Evolutionary conservation across 768 basidiomycete species (phyloP).

Genomic region (Russula emetica): DNA sequence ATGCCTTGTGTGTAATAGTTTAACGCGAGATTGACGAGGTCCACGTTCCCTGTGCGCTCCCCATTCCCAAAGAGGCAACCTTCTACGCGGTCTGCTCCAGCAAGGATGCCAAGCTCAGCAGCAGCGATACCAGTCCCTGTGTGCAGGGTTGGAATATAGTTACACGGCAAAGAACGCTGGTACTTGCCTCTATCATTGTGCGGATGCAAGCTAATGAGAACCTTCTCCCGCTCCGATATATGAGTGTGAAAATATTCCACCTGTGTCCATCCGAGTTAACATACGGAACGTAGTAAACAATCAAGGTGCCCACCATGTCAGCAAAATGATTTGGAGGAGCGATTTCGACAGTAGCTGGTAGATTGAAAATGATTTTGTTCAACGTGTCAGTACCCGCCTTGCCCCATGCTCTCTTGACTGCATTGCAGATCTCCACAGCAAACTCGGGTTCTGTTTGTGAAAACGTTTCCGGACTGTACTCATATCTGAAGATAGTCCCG

Average conservation of each 20-base stretch:
- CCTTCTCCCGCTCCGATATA: conserved; percentile 84
- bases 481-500: conserved; percentile 88
- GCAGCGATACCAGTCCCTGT: conserved; percentile 92
- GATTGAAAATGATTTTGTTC: conserved; percentile 93
- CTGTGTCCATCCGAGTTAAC: conserved; percentile 39
- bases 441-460: conserved; percentile 97
- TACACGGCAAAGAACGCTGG: not conserved
- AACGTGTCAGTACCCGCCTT: conserved; percentile 74
- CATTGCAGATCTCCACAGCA: conserved; percentile 88
- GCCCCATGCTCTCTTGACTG: conserved; percentile 89
- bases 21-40: conserved; percentile 91
- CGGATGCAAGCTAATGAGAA: conserved; percentile 88
- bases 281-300: not conserved
- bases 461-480: conserved; percentile 99
- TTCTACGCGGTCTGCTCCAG: conserved; percentile 95
- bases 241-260: conserved; percentile 90
- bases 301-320: conserved; percentile 62
- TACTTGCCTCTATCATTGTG: conserved; percentile 90
- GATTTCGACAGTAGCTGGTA: conserved; percentile 96
- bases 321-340: conserved; percentile 98
- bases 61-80: conserved; percentile 98
- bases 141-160: conserved; percentile 6
- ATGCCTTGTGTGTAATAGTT: conserved; percentile 98
- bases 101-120: conserved; percentile 87
- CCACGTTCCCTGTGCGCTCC: conserved; percentile 98